Evolutionary conservation across 2,329 filamentous ascomycete species (phyloP), one percentile per base, ranked within the genome.

Genomic region (Cercospora sp.): DNA sequence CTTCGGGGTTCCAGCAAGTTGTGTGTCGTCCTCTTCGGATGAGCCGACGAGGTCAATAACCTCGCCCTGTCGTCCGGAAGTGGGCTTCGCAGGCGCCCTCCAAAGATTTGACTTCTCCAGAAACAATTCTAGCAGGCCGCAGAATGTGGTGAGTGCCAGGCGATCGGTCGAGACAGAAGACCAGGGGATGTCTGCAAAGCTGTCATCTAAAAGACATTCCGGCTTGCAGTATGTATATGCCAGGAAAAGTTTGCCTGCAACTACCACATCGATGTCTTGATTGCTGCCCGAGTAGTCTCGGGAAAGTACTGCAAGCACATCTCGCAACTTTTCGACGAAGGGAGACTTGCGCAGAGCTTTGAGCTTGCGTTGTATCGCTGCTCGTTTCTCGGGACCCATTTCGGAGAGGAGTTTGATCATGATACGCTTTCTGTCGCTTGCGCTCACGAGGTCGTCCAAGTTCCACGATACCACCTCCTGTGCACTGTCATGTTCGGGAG

Each of bases 401-500:
- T 79, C 75, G 7, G 72, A 67, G 0, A 85, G 72, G 1, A 80
- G 69, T 62, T 83, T 82, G 60, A 83, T 80, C 23, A 85, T 69
- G 1, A 84, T 73, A 5, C 82, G 78, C 45, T 81, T 79, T 10
- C 82, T 76, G 68, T 86, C 71, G 12, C 23, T 7, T 16, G 59
- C 45, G 12, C 28, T 31, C 26, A 68, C 30, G 18, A 73, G 69
- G 18, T 69, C 65, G 3, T 65, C 57, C 26, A 71, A 28, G 33
- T 69, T 45, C 69, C 69, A 73, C 9, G 61, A 62, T 1, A 61
- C 67, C 23, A 73, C 68, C 9, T 73, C 65, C 5, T 42, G 28
- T 5, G 61, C 60, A 10, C 51, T 67, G 8, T 66, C 69, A 16
- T 60, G 45, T n/a, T 67, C 48, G 3, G 71, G 71, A 12, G 67